Evolutionary conservation across 176 grass and related monocot species (phyloP).

Genomic region (Alloteropsis semialata): DNA sequence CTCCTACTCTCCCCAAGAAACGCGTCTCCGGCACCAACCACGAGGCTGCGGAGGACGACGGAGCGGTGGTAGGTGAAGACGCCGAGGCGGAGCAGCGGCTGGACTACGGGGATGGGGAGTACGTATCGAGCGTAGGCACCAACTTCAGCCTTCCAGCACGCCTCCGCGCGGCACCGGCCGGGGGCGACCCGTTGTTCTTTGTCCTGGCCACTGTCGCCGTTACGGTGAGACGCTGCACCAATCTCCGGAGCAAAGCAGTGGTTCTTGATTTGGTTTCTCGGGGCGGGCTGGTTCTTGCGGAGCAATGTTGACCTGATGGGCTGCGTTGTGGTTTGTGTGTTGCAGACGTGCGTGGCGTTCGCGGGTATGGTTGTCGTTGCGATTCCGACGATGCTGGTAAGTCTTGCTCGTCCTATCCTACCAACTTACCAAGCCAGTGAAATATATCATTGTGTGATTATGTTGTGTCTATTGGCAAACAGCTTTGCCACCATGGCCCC

Average conservation of each 20-base stretch:
- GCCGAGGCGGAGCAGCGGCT: neutral
- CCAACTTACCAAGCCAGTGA: neutral
- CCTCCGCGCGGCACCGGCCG: slow-evolving; percentile 31
- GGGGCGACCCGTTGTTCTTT: slow-evolving; percentile 69
- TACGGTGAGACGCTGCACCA: slow-evolving; percentile 26
- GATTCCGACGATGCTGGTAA: slow-evolving; percentile 66
- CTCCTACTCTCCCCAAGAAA: neutral
- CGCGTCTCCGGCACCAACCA: neutral
- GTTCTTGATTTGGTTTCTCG: neutral
- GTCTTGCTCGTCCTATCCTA: neutral
- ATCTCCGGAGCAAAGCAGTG: neutral
- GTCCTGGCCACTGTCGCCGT: slow-evolving; percentile 53
- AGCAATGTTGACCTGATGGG: slow-evolving; percentile 1
- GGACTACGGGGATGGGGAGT: neutral
- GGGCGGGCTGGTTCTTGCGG: neutral
- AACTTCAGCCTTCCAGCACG: neutral
- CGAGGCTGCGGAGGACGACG: neutral
- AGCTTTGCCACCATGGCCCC: neutral
- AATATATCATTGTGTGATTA: neutral
- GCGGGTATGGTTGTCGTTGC: slow-evolving; percentile 52
- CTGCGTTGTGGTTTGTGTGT: neutral
- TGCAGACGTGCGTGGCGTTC: slow-evolving; percentile 72
- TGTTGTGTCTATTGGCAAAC: neutral
- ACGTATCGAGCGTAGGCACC: slow-evolving; percentile 35
- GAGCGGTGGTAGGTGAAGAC: neutral